Evolutionary conservation across 2,329 filamentous ascomycete species (phyloP).

Genomic region (Neonectria magnoliae): DNA sequence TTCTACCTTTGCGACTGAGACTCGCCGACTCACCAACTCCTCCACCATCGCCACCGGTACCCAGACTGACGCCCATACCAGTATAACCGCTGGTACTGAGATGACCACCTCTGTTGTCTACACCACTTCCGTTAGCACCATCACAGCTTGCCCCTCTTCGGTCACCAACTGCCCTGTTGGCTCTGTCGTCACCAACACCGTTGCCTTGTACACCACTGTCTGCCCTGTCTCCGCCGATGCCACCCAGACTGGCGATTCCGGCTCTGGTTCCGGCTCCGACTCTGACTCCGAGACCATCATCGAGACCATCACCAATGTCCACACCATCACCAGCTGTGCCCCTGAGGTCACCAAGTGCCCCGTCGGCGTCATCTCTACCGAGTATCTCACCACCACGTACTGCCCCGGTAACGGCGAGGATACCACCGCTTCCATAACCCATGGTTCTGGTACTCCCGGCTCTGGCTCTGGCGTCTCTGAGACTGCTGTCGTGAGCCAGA

Average conservation of each 20-base stretch:
- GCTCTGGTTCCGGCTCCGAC: slow-evolving; percentile 12
- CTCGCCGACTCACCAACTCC: slow-evolving; percentile 13
- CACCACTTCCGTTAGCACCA: slow-evolving; percentile 36
- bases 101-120: slow-evolving; percentile 48
- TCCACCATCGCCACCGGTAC: slow-evolving; percentile 3
- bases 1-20: slow-evolving; percentile 7
- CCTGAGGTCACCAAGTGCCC: slow-evolving; percentile 28
- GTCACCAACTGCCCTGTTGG: slow-evolving; percentile 61
- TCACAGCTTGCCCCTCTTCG: slow-evolving; percentile 45
- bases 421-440: background rate
- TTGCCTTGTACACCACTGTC: slow-evolving; percentile 55
- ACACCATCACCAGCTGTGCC: slow-evolving; percentile 32
- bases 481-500: background rate
- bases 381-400: slow-evolving; percentile 32
- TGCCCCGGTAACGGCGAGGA: slow-evolving; percentile 24
- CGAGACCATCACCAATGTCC: slow-evolving; percentile 28
- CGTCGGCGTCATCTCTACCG: slow-evolving; percentile 23
- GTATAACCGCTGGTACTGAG: background rate
- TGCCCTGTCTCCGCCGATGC: slow-evolving; percentile 46
- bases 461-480: background rate
- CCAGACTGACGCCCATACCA: background rate
- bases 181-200: slow-evolving; percentile 48
- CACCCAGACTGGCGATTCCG: slow-evolving; percentile 12
- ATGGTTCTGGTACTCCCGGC: background rate
- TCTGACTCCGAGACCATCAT: slow-evolving; percentile 25